Base-by-base conservation (phyloP, 2,329 filamentous ascomycete species). In the Cytospora mali region DNA sequence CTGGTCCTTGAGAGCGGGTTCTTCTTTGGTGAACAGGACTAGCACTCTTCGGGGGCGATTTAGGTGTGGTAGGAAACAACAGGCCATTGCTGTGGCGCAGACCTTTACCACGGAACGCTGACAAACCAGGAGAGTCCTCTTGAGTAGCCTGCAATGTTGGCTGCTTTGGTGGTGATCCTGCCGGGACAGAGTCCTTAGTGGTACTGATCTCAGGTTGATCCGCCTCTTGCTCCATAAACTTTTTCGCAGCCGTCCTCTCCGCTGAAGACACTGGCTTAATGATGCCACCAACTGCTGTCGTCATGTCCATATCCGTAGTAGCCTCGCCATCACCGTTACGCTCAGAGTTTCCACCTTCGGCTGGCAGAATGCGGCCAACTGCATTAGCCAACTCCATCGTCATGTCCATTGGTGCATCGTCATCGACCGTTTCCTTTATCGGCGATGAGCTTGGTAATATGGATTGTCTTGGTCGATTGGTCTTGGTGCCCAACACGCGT, bases 261-360 rank as follows among this genome's bases (percentile, higher is more conserved):
- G 71, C 71, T 27, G 75, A 68, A 49, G 72, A 70, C 25, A 74
- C 70, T 66, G 76, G 66, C 73, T 77, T 72, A 71, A 90, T 76
- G 56, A 92, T 90, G 10, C 81, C 80, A 11, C 88, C 88, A 53
- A 90, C 77, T 6, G 83, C 84, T 52, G 80, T 80, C 2, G 88
- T 90, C 71, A 90, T 85, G 52, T 90, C 88, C 88, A 91, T 90
- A 0, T 81, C 85, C 72, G 83, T 79, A 1, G 84, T 87, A 56
- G 75, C 68, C 28, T 72, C 71, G 16, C 21, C 55, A 4, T 75
- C 71, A 6, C 71, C 76, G 5, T 77, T 76, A 16, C 73, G 63
- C 66, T 72, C 53, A 63, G 72, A 71, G 6, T 73, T 70, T n/a
- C 72, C 66, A 67, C 71, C 51, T 63, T 71, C 67, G 46, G 65